Base-by-base conservation (phyloP, 257 asterid species). In the Ehretia macrophylla region DNA sequence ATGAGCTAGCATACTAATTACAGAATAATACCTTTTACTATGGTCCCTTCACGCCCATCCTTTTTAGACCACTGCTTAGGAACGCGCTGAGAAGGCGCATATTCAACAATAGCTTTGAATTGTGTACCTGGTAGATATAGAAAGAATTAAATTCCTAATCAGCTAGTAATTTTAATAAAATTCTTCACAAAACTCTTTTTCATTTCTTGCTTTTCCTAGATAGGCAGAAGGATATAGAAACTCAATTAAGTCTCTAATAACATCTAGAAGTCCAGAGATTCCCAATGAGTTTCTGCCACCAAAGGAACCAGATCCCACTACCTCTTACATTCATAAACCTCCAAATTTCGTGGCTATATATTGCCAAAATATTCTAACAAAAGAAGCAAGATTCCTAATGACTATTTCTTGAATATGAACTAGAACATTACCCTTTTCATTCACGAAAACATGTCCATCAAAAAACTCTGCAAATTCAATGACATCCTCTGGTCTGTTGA, bases 21-120 rank as follows among this genome's bases (percentile, higher is more conserved):
- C 51, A 10, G 45, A 59, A 64, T 42, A 35, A 61, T 77, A 93
- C 99, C 99, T 85, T 85, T 93, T 52, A 83, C 66, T 65, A 93
- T 81, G 45, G 92, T 71, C 67, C 99, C 99, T 74, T 86, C 96
- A 17, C 95, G 95, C 5, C 95, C 97, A 77, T 93, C 99, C 74
- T 81, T 93, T 83, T 89, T 93, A 54, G 82, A 77, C 83, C 88
- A 85, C 66, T 81, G 84, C 76, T 83, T 87, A 57, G 99, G 95
- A 73, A 83, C 90, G 70, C 93, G 93, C 74, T 93, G 99, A 52
- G 95, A 93, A 71, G 99, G 99, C 67, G 96, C 96, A 77, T 85
- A 93, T 83, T 93, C 99, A 52, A 93, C 99, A 64, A 83, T 63
- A 64, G 88, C 75, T 82, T 82, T 87, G 73, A 79, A 83, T 68